phyloP scores from a whole-genome alignment of 2,329 filamentous ascomycete species.

The Cercospora berteroae region DNA sequence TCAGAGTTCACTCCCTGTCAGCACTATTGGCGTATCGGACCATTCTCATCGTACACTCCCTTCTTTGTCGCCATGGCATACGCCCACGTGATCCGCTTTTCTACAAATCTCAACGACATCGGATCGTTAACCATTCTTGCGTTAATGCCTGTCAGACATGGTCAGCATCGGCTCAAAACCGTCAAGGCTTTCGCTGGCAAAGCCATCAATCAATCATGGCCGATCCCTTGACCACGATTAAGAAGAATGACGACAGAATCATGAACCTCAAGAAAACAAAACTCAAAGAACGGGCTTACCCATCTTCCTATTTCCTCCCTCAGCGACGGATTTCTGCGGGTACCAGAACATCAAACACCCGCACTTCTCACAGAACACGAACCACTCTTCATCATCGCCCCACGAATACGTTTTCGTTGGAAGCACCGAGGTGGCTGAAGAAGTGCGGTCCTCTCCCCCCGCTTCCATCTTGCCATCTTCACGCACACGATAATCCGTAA shows the following conservation, averaged over 20 bases:
- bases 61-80: background rate
- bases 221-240: too few relatives aligned
- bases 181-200: too few relatives aligned
- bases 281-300: too few relatives aligned
- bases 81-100: conserved; percentile 4
- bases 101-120: background rate
- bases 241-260: too few relatives aligned
- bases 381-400: background rate
- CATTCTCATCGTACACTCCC: conserved; percentile 11
- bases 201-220: too few relatives aligned
- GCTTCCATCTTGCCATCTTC: too few relatives aligned
- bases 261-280: too few relatives aligned
- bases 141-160: conserved; percentile 4
- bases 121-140: conserved; percentile 9
- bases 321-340: background rate
- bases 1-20: background rate
- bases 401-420: background rate
- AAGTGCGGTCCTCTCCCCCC: too few relatives aligned
- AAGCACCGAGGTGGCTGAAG: too few relatives aligned
- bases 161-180: too few relatives aligned
- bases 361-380: conserved; percentile 11
- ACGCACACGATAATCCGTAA: background rate
- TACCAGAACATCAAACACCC: conserved; percentile 12
- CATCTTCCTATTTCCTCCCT: background rate
- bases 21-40: background rate